Conservation (phyloP, 129 eudicot species). For the Cynara cardunculus region DNA sequence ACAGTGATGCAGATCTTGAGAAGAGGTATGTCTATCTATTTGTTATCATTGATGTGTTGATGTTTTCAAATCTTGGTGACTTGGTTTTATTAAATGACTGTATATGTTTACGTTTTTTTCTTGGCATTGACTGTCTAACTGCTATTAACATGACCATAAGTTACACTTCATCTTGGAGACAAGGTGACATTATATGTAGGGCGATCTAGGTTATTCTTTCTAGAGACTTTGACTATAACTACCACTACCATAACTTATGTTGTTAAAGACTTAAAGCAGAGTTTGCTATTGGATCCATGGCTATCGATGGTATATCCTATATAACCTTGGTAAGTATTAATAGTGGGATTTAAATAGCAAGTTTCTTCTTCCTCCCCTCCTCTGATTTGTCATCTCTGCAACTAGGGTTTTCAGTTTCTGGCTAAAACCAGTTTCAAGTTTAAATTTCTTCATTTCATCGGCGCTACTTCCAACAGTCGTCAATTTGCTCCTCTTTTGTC, state of each 20-base stretch:
- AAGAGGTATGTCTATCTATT: slow-evolving; percentile 49
- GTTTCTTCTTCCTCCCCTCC: not conserved
- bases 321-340: no score
- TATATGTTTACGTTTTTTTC: not conserved
- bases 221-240: not conserved
- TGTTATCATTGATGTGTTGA: slow-evolving; percentile 5
- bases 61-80: not conserved
- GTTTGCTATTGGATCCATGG: not conserved
- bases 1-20: slow-evolving; percentile 47
- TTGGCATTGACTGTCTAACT: not conserved
- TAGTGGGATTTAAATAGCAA: not conserved
- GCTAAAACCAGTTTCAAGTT: no score
- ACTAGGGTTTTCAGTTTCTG: not conserved
- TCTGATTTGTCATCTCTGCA: not conserved
- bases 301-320: not conserved
- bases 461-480: not conserved
- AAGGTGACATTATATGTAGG: not conserved
- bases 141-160: not conserved
- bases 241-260: not conserved
- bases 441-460: not conserved
- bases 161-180: not conserved
- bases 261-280: not conserved
- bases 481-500: not conserved
- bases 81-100: not conserved
- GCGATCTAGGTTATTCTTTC: not conserved